phyloP scores from a whole-genome alignment of 2,329 filamentous ascomycete species.

The Penicillium sp. region DNA sequence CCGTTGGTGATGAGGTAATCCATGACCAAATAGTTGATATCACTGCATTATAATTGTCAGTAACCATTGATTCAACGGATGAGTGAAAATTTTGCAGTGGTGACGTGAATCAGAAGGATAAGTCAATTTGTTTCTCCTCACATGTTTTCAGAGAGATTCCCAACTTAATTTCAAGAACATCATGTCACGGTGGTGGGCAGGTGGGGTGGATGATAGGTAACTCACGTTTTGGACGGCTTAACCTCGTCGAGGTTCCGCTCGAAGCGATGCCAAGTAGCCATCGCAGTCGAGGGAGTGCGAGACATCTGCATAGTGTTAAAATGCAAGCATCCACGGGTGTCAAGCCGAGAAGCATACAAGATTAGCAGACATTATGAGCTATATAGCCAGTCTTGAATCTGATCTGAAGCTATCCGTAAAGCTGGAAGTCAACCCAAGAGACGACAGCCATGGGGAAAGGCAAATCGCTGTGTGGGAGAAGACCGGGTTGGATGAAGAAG shows the following conservation, averaged over 20 bases:
- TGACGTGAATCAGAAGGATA: slow-evolving; percentile 63
- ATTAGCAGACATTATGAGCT: slow-evolving; percentile 40
- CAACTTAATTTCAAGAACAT: slow-evolving; percentile 83
- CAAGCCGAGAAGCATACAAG: slow-evolving; percentile 41
- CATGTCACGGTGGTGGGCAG: slow-evolving; percentile 57
- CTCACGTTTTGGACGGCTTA: slow-evolving; percentile 87
- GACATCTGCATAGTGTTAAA: slow-evolving; percentile 58
- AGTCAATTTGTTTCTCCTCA: slow-evolving; percentile 86
- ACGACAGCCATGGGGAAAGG: slow-evolving; percentile 35
- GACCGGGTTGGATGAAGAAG: slow-evolving; percentile 15
- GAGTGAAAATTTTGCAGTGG: slow-evolving; percentile 1
- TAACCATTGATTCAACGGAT: slow-evolving; percentile 9
- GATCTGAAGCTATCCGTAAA: slow-evolving; percentile 33
- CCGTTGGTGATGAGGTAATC: slow-evolving; percentile 97
- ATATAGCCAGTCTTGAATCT: slow-evolving; percentile 17
- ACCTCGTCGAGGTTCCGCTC: slow-evolving; percentile 78
- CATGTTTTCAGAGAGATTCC: slow-evolving; percentile 99
- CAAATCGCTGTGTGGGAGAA: slow-evolving; percentile 23
- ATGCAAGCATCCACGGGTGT: slow-evolving; percentile 31
- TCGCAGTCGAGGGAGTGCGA: slow-evolving; percentile 68
- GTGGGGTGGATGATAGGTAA: slow-evolving; percentile 24
- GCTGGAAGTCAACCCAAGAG: slow-evolving; percentile 32
- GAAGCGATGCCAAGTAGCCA: slow-evolving; percentile 70
- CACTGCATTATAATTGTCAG: slow-evolving; percentile 56
- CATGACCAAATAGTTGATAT: slow-evolving; percentile 92